phyloP scores from a whole-genome alignment of 768 basidiomycete genomes.

The Mrakia blollopis region DNA sequence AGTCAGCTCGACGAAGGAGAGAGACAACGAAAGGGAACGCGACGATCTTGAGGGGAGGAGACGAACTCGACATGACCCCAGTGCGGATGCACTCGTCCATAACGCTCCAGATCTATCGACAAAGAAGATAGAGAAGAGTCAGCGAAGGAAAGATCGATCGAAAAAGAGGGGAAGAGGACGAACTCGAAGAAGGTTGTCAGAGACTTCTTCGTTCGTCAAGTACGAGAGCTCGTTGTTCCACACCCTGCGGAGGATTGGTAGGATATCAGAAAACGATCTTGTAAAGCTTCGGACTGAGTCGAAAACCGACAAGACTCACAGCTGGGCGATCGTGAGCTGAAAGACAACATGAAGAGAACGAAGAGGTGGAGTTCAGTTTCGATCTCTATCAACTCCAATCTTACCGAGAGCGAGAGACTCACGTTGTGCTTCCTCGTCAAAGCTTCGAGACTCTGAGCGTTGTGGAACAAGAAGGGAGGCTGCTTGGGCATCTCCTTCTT shows the following conservation, averaged over 20 bases:
- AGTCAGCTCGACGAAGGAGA: not conserved
- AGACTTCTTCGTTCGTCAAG: constrained; percentile 59
- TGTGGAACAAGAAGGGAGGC: constrained; percentile 78
- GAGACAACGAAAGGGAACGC: not conserved
- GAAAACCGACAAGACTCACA: constrained; percentile 25
- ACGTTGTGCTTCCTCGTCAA: constrained; percentile 77
- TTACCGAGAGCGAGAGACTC: constrained; percentile 40
- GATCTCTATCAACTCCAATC: not conserved
- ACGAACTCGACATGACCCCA: constrained; percentile 63
- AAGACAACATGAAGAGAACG: not conserved
- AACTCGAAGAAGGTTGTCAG: constrained; percentile 24
- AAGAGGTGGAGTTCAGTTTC: not conserved
- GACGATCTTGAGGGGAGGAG: constrained; percentile 45
- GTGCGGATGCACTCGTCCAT: constrained; percentile 87
- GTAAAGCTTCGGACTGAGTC: not conserved
- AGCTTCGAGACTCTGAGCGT: constrained; percentile 67
- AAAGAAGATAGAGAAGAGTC: not conserved
- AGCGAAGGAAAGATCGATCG: not conserved
- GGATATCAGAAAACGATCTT: constrained; percentile 42
- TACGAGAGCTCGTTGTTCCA: constrained; percentile 85
- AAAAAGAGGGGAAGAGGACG: not conserved
- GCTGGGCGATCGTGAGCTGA: constrained; percentile 88
- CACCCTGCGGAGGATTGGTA: constrained; percentile 45
- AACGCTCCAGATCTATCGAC: constrained; percentile 73
- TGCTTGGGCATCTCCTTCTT: constrained; percentile 52